Conservation (phyloP, 352 stramenopile genomes). For the Globisporangium barbulae region DNA sequence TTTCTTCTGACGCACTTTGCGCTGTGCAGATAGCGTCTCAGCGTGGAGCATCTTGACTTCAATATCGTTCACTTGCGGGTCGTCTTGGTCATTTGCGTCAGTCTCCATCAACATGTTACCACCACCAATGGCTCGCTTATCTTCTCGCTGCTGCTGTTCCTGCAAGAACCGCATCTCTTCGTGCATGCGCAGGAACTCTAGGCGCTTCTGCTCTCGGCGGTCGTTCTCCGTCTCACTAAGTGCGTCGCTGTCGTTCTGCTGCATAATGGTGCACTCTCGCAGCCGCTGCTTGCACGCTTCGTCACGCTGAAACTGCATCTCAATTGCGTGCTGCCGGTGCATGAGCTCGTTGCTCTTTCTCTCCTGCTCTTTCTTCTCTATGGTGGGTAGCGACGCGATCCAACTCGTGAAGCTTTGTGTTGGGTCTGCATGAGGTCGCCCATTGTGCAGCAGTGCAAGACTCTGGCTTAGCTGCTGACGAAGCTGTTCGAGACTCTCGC, state of each 20-base stretch:
- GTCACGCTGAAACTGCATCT: slow-evolving; percentile 44
- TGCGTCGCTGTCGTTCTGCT: slow-evolving; percentile 37
- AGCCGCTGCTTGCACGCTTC: slow-evolving; percentile 34
- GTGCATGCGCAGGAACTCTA: slow-evolving; percentile 25
- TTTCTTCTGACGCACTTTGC: slow-evolving; percentile 19
- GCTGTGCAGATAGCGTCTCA: slow-evolving; percentile 6
- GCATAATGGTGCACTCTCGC: slow-evolving; percentile 36
- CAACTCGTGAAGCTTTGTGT: slow-evolving; percentile 44
- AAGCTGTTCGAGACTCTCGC: slow-evolving; percentile 26
- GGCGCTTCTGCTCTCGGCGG: slow-evolving; percentile 16
- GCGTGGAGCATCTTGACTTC: slow-evolving; percentile 10
- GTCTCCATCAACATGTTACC: background rate
- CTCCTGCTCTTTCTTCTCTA: slow-evolving; percentile 44
- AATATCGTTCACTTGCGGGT: background rate
- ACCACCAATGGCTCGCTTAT: background rate
- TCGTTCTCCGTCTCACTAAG: slow-evolving; percentile 21
- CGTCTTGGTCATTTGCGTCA: background rate
- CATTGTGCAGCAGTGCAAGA: slow-evolving; percentile 33
- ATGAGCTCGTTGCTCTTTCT: slow-evolving; percentile 30
- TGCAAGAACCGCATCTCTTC: slow-evolving; percentile 28
- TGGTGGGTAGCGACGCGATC: slow-evolving; percentile 52
- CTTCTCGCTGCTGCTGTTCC: slow-evolving; percentile 8
- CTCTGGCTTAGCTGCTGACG: slow-evolving; percentile 30
- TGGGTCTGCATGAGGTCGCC: slow-evolving; percentile 36
- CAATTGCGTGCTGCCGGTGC: slow-evolving; percentile 37